Base-by-base conservation (phyloP, 2,329 filamentous ascomycete genomes). In the Colletotrichum liaoningense region DNA sequence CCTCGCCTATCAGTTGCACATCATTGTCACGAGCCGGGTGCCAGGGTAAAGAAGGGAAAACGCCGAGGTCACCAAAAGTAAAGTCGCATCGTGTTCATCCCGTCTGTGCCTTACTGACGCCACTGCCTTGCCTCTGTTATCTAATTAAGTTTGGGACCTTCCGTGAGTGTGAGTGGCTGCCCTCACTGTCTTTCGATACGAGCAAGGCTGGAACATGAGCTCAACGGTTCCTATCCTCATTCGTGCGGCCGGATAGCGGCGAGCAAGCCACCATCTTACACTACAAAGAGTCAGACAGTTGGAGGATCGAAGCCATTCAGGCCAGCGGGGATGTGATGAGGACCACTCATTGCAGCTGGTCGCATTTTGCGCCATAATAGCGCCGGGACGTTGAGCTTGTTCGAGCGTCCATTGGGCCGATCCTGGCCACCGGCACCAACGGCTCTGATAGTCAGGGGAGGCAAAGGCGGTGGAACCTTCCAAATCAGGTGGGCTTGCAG, bases 331-430 rank as follows among this genome's bases (percentile, higher is more conserved):
- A 63, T 42, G 64, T 57, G 57, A 72, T 30, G 56, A 68, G 59
- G 24, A 46, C 59, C 69, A 46, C 54, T 69, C 58, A 33, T 69
- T 63, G 38, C n/a, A 38, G 52, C 26, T 42, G 22, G 7, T 59
- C n/a, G 52, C 65, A 63, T 58, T 63, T 63, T 19, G 66, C 69
- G 69, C 65, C 65, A 69, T 35, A 49, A 59, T 69, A 72, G 66
- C 59, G 69, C 59, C 69, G 58, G 69, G 69, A 64, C 19, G 42
- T 22, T 55, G 59, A 60, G 54, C 69, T 72, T 59, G 59, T 69
- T 72, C 30, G 66, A 69, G 69, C 33, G n/a, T 64, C 59, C 11
- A 69, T 64, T 72, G 69, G 68, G 69, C 42, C 58, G 69, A 69
- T 72, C 69, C n/a, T 33, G n/a, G 30, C 38, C 58, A 59, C 66